Base-by-base conservation (phyloP, 805 yeast genomes). In the Candida orba region DNA sequence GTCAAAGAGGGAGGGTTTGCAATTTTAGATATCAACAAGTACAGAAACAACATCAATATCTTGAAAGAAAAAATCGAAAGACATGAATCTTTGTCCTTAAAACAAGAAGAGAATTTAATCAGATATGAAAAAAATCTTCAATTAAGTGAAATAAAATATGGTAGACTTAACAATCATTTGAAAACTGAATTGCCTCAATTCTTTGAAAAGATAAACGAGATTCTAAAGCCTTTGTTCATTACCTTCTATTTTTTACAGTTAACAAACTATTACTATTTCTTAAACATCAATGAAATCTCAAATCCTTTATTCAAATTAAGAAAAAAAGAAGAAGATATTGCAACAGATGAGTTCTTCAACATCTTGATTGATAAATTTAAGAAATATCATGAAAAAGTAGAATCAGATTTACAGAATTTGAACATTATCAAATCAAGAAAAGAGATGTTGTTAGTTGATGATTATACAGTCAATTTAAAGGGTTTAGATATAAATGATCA, bases 161-260 rank as follows among this genome's bases (percentile, higher is more conserved):
- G 69, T 2, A 39, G 46, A 10, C 47, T 66, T 31, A 73, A 76
- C 52, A 47, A 52, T 5, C 40, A 50, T 4, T 59, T 78, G 47
- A 73, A 74, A 44, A 45, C 44, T 27, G 83, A 77, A 35, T 52
- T 79, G 1, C 81, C 82, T 0, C 39, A 47, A 4, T 71, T 75
- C 39, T 63, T 71, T 43, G 44, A 57, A 7, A 54, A 70, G 10
- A 56, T 69, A 0, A 45, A 58, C 4, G 38, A 51, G 13, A 52
- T 70, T 22, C 52, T 68, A 34, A 53, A 56, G 22, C 67, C 66
- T 5, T 35, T 54, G 3, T 43, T 37, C 15, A 39, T 30, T 3
- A 39, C 72, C 5, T 59, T 66, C 13, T 75, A 65, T 47, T 77
- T 56, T 46, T 54, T 67, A 4, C 69, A 68, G 31, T 56, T 71